Evolutionary conservation across 2,329 filamentous ascomycete species (phyloP), one percentile per base, ranked within the genome.

Genomic region (Neofusicoccum laricinum): DNA sequence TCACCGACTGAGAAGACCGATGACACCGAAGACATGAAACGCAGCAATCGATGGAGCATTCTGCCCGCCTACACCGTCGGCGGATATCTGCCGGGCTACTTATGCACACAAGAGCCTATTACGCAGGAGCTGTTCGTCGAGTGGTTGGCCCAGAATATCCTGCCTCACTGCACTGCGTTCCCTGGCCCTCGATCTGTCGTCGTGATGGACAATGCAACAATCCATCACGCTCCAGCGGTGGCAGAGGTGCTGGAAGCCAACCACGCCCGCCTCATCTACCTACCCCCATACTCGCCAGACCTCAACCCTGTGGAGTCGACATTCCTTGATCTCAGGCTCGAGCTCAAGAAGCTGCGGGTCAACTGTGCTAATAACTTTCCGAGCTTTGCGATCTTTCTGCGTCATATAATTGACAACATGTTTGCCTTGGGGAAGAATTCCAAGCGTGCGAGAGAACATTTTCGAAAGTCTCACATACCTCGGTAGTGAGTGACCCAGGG

Each of bases 1-100:
- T 48, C 45, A 4, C 21, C 45, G 3, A 32, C 61, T 8, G 25
- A 34, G 32, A 11, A 46, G 14, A 34, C 21, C 12, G 61, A 34
- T 5, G 25, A 38, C 4, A 21, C 25, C 1, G 34, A 34, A 17
- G 30, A n/a, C 34, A 34, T 66, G 5, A 38, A 57, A 11, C 48
- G 61, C 6, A 14, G 34, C 11, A 40, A 58, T 41, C 34, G 51
- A 8, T 64, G 62, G 61, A 48, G 21, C 8, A 7, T 66, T 34
- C 38, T 66, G n/a, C 61, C 64, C 14, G 64, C 64, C 4, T 66
- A 64, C 36, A 64, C 64, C 12, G 43, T 64, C 15, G 53, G 64
- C 15, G 43, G 53, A 2, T 66, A 51, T 49, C 21, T 64, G 14
- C 40, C 25, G 10, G 25, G 25, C 5, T 34, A 59, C 14, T 30